These are phyloP conservation scores for Rhinocladiella similis DNA, from an alignment of 2,329 filamentous ascomycete genomes.

Conservation along the genomic window DNA sequence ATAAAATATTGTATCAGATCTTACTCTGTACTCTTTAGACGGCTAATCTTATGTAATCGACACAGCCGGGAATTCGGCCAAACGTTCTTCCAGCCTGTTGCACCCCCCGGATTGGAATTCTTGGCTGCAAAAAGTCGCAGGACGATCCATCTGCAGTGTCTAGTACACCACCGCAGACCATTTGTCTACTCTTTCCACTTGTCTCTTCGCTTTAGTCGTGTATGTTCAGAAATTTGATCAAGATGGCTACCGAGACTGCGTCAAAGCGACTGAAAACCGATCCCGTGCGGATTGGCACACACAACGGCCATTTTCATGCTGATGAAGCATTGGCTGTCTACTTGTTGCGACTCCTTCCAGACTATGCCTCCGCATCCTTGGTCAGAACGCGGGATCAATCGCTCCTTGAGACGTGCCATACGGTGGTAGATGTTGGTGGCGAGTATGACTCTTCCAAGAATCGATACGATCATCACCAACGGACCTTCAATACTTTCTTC, in stretches of 20 bases:
- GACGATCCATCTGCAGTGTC: not conserved
- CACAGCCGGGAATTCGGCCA: not conserved
- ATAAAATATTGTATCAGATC: no score
- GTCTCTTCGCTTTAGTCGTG: constrained; percentile 2
- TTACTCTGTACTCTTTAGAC: no score
- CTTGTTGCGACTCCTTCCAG: constrained; percentile 85
- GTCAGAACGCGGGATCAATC: constrained; percentile 85
- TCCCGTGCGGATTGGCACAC: constrained; percentile 77
- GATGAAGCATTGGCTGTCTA: constrained; percentile 97
- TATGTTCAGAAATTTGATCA: constrained; percentile 47
- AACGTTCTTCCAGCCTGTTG: not conserved
- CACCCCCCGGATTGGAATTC: not conserved
- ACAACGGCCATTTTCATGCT: constrained; percentile 98
- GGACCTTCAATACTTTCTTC: constrained; percentile 82
- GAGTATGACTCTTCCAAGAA: constrained; percentile 76
- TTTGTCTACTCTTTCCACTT: not conserved
- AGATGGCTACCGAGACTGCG: constrained; percentile 66
- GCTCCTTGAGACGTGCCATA: constrained; percentile 79
- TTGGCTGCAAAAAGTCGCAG: not conserved
- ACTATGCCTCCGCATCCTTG: constrained; percentile 72
- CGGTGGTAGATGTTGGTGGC: constrained; percentile 95
- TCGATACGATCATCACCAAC: constrained; percentile 97
- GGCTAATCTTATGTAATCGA: no score
- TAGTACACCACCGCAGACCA: not conserved
- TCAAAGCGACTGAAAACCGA: constrained; percentile 83